Conservation (phyloP, 2,329 filamentous ascomycete genomes). For the Neoascochyta sp. region DNA sequence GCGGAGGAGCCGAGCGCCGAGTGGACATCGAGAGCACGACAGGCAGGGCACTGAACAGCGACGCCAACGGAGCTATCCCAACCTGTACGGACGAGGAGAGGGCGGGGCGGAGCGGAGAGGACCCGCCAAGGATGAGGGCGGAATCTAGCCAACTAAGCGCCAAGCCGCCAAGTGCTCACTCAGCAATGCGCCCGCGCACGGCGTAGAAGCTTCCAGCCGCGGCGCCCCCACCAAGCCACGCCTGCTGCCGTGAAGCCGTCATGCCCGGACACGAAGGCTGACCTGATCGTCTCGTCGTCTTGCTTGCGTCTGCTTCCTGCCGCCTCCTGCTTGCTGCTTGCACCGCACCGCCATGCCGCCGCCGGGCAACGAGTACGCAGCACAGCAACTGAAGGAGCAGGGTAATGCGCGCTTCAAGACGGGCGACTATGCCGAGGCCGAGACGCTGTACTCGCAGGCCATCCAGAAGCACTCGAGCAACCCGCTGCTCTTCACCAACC, state of each 20-base stretch:
- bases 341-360: conserved; percentile 21
- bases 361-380: conserved; percentile 37
- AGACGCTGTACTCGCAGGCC: conserved; percentile 69
- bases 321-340: neutral
- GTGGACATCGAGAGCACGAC: conserved; percentile 24
- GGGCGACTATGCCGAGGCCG: conserved; percentile 63
- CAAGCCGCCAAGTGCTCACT: no score
- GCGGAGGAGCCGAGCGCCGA: conserved; percentile 36
- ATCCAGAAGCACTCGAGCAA: conserved; percentile 77
- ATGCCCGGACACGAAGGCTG: neutral
- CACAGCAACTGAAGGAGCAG: conserved; percentile 48
- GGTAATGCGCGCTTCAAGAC: conserved; percentile 64
- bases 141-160: no score
- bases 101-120: conserved; percentile 7
- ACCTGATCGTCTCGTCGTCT: no score
- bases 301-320: no score
- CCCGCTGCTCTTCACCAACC: conserved; percentile 80
- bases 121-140: no score
- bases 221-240: no score
- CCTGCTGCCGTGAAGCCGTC: no score
- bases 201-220: no score
- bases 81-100: conserved; percentile 24
- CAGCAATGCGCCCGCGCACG: no score
- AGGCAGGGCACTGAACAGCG: conserved; percentile 23
- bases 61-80: conserved; percentile 39